These are phyloP conservation scores for Talaromyces sp. DNA, from an alignment of 2,329 filamentous ascomycete genomes.

Conservation along the genomic window DNA sequence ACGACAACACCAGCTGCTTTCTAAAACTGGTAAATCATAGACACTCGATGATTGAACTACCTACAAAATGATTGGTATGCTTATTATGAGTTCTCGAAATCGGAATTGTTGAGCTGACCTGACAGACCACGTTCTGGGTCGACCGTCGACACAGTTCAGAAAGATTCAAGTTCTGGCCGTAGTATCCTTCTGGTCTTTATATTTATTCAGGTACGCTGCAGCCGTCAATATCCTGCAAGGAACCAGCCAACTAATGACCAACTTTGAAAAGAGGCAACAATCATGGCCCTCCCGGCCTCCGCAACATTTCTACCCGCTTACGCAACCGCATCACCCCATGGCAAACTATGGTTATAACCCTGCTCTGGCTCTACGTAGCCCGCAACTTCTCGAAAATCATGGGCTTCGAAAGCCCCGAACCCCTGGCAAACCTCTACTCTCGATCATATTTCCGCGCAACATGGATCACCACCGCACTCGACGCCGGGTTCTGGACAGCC, in stretches of 20 bases:
- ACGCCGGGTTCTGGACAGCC: conserved; percentile 97
- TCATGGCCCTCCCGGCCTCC: conserved; percentile 78
- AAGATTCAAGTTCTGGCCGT: conserved; percentile 91
- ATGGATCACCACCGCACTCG: conserved; percentile 90
- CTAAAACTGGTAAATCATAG: not conserved
- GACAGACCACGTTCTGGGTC: conserved; percentile 81
- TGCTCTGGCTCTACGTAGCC: conserved; percentile 85
- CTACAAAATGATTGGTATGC: not conserved
- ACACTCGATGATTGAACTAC: not conserved
- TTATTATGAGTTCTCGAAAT: not conserved
- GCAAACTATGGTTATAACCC: conserved; percentile 82
- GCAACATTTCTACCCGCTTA: conserved; percentile 66
- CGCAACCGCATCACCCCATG: conserved; percentile 73
- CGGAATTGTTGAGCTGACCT: not conserved
- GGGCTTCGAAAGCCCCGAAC: conserved; percentile 86
- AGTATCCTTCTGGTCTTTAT: conserved; percentile 84
- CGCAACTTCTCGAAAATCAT: conserved; percentile 93
- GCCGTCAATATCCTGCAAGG: not conserved
- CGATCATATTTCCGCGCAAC: conserved; percentile 91
- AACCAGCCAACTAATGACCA: not conserved
- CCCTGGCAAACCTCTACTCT: conserved; percentile 89
- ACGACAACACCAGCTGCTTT: not conserved
- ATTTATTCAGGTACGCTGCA: conserved; percentile 65
- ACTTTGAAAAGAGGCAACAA: conserved; percentile 63
- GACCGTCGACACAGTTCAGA: conserved; percentile 84